Conservation (phyloP, 1,284 basidiomycete species). For the Sanghuangporus weigelae region DNA sequence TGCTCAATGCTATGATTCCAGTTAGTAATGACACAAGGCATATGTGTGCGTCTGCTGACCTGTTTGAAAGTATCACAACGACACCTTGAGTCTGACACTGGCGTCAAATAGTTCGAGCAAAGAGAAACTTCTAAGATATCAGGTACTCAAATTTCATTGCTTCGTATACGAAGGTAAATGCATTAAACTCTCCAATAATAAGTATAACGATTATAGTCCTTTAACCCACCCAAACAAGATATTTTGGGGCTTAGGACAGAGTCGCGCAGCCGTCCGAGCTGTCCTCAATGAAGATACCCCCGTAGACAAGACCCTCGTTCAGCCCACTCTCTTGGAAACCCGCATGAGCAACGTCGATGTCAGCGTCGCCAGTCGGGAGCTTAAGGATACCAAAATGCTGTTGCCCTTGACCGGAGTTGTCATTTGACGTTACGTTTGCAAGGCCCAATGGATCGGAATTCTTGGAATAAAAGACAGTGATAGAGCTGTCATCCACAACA, state of each 20-base stretch:
- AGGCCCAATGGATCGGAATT: slow-evolving; percentile 36
- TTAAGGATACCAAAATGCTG: slow-evolving; percentile 56
- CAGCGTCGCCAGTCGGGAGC: slow-evolving; percentile 26
- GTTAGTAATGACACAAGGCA: too few species aligned
- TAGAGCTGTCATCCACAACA: slow-evolving; percentile 2
- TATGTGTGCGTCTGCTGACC: too few species aligned
- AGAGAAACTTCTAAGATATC: too few species aligned
- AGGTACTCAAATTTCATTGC: too few species aligned
- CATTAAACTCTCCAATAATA: too few species aligned
- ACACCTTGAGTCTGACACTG: too few species aligned
- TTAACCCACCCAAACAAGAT: too few species aligned
- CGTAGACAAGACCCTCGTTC: slow-evolving; percentile 49
- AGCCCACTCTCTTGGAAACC: slow-evolving; percentile 50
- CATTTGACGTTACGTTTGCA: slow-evolving; percentile 39
- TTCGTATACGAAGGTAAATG: too few species aligned
- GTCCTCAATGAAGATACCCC: slow-evolving; percentile 49
- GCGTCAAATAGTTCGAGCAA: too few species aligned
- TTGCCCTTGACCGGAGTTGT: slow-evolving; percentile 46
- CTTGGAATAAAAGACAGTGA: slow-evolving; percentile 46
- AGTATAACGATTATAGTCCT: too few species aligned
- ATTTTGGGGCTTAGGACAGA: background rate
- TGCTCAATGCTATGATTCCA: too few species aligned
- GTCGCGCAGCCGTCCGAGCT: slow-evolving; percentile 1
- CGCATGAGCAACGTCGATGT: slow-evolving; percentile 49
- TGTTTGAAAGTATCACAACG: too few species aligned